Evolutionary conservation across 257 asterid genomes (phyloP).

Genomic region (Rubia yunnanensis): DNA sequence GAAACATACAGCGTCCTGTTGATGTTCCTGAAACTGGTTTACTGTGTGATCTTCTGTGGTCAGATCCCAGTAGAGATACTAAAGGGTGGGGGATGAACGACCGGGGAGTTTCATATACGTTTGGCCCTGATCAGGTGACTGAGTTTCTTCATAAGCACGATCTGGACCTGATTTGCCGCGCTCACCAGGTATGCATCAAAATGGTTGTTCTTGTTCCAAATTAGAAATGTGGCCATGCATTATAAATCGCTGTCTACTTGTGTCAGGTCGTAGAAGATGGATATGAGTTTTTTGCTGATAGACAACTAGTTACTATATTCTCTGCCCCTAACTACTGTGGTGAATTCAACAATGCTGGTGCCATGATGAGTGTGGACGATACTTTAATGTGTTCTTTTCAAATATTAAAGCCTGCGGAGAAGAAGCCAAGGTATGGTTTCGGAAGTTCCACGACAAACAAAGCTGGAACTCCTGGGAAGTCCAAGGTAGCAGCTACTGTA

Average conservation of each 20-base stretch:
- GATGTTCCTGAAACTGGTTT: conserved; percentile 73
- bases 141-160: conserved; percentile 66
- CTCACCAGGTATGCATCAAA: conserved; percentile 50
- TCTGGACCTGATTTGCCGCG: conserved; percentile 75
- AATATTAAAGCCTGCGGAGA: conserved; percentile 67
- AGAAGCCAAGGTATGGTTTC: conserved; percentile 61
- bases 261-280: conserved; percentile 76
- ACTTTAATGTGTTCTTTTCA: conserved; percentile 85
- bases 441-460: conserved; percentile 52
- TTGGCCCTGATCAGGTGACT: conserved; percentile 54
- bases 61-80: conserved; percentile 66
- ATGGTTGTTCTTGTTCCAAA: not conserved
- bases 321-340: conserved; percentile 86
- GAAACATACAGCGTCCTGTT: conserved; percentile 57
- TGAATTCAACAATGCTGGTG: conserved; percentile 76
- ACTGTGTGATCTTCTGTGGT: conserved; percentile 72
- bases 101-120: conserved; percentile 75
- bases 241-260: not conserved
- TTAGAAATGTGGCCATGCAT: not conserved
- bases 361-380: conserved; percentile 82
- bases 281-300: conserved; percentile 75
- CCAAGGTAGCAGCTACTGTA: conserved; percentile 33
- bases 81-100: conserved; percentile 73
- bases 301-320: conserved; percentile 71
- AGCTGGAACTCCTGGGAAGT: conserved; percentile 44